Conservation (phyloP, 1,284 basidiomycete species). For the Malassezia restricta region DNA sequence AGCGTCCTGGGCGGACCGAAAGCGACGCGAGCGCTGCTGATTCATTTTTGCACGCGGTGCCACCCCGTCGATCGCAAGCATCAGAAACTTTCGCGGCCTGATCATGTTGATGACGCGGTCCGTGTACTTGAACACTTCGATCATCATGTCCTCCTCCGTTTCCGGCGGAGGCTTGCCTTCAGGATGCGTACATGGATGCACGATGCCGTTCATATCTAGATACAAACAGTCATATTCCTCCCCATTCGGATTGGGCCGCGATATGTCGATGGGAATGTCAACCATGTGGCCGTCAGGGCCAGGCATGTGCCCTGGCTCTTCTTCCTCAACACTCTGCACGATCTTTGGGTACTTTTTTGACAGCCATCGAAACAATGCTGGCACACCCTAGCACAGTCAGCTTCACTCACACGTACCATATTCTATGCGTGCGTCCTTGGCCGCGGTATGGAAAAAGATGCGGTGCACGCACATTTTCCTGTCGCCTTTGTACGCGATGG, state of each 20-base stretch:
- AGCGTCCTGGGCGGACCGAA: constrained; percentile 86
- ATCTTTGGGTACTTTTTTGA: constrained; percentile 47
- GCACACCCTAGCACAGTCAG: constrained; percentile 29
- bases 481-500: background rate
- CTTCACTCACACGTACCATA: background rate
- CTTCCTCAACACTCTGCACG: constrained; percentile 41
- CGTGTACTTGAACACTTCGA: constrained; percentile 91
- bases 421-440: background rate
- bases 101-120: constrained; percentile 96
- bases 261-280: constrained; percentile 69
- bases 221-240: constrained; percentile 93
- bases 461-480: too few species aligned
- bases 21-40: constrained; percentile 89
- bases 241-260: constrained; percentile 82
- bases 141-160: constrained; percentile 99
- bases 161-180: constrained; percentile 83
- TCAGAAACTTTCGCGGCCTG: constrained; percentile 79
- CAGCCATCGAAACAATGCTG: constrained; percentile 46
- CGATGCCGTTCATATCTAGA: constrained; percentile 53
- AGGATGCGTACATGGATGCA: constrained; percentile 96
- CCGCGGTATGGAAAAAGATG: too few species aligned
- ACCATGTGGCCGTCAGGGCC: constrained; percentile 55
- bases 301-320: constrained; percentile 31
- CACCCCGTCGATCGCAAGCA: constrained; percentile 98
- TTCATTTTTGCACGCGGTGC: constrained; percentile 99